phyloP scores from a whole-genome alignment of 306 rosid species.

The Alnus rubra region DNA sequence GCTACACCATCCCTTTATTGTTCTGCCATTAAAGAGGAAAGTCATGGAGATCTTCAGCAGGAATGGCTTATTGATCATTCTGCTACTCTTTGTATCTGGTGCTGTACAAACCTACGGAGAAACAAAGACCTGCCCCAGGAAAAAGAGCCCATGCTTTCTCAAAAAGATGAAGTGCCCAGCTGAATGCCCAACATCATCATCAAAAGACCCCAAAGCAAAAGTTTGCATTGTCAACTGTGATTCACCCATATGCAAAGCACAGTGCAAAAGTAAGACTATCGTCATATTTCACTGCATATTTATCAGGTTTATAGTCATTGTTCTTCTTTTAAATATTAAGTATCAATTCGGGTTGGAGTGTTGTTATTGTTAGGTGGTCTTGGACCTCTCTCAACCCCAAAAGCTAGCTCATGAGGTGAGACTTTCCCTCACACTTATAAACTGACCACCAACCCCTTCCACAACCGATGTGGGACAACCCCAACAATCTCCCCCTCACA shows the following conservation, averaged over 20 bases:
- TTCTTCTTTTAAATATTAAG: no score
- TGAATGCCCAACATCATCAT: conserved; percentile 57
- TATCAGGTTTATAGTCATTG: background rate
- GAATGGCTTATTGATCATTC: conserved; percentile 12
- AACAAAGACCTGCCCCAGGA: conserved; percentile 29
- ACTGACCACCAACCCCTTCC: no score
- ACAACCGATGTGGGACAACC: no score
- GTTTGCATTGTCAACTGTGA: conserved; percentile 65
- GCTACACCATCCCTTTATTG: background rate
- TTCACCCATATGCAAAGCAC: conserved; percentile 69
- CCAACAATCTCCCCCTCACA: no score
- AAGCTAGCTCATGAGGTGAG: no score
- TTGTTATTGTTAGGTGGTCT: no score
- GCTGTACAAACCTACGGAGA: conserved; percentile 38
- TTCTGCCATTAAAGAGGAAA: conserved; percentile 19
- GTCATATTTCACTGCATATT: background rate
- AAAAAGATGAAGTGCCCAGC: conserved; percentile 52
- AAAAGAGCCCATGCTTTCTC: conserved; percentile 47
- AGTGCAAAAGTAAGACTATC: conserved; percentile 61
- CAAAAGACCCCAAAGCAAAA: conserved; percentile 59
- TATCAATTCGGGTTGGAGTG: no score
- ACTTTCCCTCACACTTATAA: no score
- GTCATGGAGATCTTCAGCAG: conserved; percentile 42
- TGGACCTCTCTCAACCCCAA: no score
- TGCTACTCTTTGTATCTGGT: conserved; percentile 39